These are phyloP conservation scores for Fallopia convolvulus DNA, from an alignment of 148 eudicot genomes.

Conservation along the genomic window DNA sequence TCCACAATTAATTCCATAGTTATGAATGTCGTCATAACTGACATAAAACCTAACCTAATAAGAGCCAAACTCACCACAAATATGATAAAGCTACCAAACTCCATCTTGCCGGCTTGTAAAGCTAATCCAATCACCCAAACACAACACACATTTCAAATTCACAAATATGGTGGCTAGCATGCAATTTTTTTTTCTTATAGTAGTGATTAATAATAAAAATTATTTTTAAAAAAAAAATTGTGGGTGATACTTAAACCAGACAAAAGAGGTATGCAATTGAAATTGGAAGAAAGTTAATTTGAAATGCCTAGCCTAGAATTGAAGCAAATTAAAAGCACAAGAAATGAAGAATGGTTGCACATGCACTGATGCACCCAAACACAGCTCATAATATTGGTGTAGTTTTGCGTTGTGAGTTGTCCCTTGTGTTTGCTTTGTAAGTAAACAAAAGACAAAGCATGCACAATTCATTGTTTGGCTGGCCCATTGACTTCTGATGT, in stretches of 20 bases:
- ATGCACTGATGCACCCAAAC: neutral
- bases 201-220: too few species aligned
- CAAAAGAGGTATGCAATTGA: neutral
- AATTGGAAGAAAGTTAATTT: neutral
- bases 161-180: neutral
- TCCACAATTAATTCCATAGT: neutral
- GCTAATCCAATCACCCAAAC: neutral
- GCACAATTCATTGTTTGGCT: neutral
- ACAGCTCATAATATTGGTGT: neutral
- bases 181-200: neutral
- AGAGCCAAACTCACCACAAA: neutral
- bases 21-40: neutral
- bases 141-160: neutral
- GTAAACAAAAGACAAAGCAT: constrained; percentile 5
- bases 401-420: neutral
- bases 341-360: neutral
- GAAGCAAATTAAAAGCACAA: neutral
- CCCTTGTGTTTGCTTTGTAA: neutral
- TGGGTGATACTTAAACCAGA: neutral
- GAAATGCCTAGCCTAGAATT: neutral
- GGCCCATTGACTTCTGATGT: neutral
- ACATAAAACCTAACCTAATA: neutral
- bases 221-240: neutral
- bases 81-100: neutral
- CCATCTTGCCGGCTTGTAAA: neutral